Conservation (phyloP, 768 basidiomycete species). For the Pleurotus salmoneostramineus region DNA sequence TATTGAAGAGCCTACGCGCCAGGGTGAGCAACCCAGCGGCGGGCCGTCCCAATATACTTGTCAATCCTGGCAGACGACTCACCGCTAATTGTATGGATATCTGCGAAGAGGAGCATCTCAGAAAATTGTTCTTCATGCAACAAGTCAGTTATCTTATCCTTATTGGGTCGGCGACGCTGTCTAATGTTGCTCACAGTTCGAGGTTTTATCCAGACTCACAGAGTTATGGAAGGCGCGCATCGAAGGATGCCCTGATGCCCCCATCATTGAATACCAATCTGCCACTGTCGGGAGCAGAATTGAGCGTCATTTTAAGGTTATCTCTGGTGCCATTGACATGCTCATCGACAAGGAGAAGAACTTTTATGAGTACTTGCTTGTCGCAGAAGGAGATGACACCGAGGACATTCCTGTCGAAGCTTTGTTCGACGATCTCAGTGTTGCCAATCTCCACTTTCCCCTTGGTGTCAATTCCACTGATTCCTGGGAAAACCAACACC, state of each 20-base stretch:
- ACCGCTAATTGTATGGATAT: conserved; percentile 43
- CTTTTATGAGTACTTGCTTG: conserved; percentile 44
- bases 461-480: conserved; percentile 31
- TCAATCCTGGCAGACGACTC: conserved; percentile 38
- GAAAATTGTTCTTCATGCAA: conserved; percentile 53
- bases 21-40: conserved; percentile 17
- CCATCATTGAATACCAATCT: conserved; percentile 34
- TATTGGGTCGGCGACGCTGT: not conserved
- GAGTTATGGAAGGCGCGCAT: conserved; percentile 46
- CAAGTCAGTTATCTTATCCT: conserved; percentile 28
- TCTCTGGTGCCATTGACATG: conserved; percentile 40
- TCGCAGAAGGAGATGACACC: conserved; percentile 27
- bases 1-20: conserved; percentile 28
- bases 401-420: conserved; percentile 38
- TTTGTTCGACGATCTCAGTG: conserved; percentile 45
- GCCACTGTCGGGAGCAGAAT: conserved; percentile 19
- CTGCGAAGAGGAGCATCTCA: conserved; percentile 35
- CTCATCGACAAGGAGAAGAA: conserved; percentile 34
- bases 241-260: conserved; percentile 45
- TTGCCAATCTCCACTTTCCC: conserved; percentile 41
- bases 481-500: conserved; percentile 34
- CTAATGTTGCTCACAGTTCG: conserved; percentile 30
- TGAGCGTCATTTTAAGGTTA: conserved; percentile 34
- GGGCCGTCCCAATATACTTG: conserved; percentile 25
- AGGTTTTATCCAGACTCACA: conserved; percentile 39